These are phyloP conservation scores for Lenwebbia sp. DNA, from an alignment of 345 rosid species.

Conservation along the genomic window DNA sequence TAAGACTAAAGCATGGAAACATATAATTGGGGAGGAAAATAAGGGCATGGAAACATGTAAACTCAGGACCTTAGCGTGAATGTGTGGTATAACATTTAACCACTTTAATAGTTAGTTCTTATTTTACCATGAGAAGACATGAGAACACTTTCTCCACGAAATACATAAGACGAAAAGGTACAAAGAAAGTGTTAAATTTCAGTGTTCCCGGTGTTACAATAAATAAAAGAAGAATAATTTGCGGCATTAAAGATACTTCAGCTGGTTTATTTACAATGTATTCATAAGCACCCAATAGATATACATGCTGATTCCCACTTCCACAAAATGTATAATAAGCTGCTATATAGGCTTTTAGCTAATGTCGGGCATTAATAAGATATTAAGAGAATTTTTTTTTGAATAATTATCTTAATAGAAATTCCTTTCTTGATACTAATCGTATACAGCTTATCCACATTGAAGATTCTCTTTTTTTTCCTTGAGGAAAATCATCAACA, in stretches of 20 bases:
- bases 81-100: not conserved
- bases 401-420: not conserved
- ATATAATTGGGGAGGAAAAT: not conserved
- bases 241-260: not conserved
- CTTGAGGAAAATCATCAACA: not conserved
- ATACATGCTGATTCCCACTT: not conserved
- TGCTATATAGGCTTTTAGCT: not conserved
- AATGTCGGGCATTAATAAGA: not conserved
- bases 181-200: not conserved
- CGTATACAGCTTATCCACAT: not conserved
- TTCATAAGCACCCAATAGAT: not conserved
- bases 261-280: not conserved
- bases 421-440: not conserved
- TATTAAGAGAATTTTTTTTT: not conserved
- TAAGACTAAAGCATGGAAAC: not conserved
- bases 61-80: not conserved
- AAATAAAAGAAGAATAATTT: not conserved
- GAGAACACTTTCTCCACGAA: not conserved
- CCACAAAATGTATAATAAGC: not conserved
- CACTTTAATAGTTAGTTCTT: not conserved
- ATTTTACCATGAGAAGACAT: not conserved
- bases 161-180: not conserved
- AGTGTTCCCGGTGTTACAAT: not conserved
- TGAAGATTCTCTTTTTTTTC: not conserved
- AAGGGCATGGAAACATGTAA: not conserved